A percentile compares a stretch with the other conserved stretches of the same genome.
These are phyloP conservation scores for Alternaria alternata DNA, from an alignment of 2,329 filamentous ascomycete genomes.

Conservation along the genomic window DNA sequence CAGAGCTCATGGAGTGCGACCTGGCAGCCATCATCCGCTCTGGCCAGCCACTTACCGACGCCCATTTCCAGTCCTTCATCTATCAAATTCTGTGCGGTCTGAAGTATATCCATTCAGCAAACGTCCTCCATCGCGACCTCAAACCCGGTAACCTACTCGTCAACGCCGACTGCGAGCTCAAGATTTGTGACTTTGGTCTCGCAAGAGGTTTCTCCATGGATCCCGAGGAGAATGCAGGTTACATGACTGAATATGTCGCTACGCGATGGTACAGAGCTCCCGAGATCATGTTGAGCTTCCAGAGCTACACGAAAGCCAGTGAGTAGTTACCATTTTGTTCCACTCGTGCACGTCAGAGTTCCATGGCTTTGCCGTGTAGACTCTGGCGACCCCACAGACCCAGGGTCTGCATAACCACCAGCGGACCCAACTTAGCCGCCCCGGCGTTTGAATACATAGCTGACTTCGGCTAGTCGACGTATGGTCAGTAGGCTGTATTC, in stretches of 20 bases:
- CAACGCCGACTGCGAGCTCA: slow-evolving; percentile 98
- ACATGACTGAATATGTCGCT: slow-evolving; percentile 99
- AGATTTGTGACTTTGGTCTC: slow-evolving; percentile 98
- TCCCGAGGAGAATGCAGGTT: slow-evolving; percentile 96
- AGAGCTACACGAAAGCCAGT: slow-evolving; percentile 99
- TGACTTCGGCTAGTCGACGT: slow-evolving; percentile 77
- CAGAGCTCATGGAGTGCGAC: slow-evolving; percentile 99
- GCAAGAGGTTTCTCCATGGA: slow-evolving; percentile 97
- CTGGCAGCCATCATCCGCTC: slow-evolving; percentile 97
- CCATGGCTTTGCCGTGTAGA: slow-evolving; percentile 5
- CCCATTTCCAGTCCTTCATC: slow-evolving; percentile 99
- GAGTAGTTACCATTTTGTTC: slow-evolving; percentile 3
- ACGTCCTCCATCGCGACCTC: slow-evolving; percentile 94
- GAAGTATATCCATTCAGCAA: slow-evolving; percentile 99
- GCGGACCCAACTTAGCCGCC: slow-evolving; percentile 9
- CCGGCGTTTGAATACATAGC: slow-evolving; percentile 19
- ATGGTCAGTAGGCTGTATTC: slow-evolving; percentile 98
- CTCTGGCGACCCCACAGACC: background rate
- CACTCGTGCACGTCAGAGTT: background rate
- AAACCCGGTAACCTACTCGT: slow-evolving; percentile 97
- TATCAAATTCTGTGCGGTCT: slow-evolving; percentile 99
- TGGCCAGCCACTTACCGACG: slow-evolving; percentile 94
- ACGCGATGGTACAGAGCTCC: slow-evolving; percentile 98
- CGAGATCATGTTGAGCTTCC: slow-evolving; percentile 99
- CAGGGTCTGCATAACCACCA: slow-evolving; percentile 13